Percentiles rank a stretch among this genome's conserved stretches.
phyloP scores from a whole-genome alignment of 2,329 filamentous ascomycete genomes.

The Orbilia quercus region DNA sequence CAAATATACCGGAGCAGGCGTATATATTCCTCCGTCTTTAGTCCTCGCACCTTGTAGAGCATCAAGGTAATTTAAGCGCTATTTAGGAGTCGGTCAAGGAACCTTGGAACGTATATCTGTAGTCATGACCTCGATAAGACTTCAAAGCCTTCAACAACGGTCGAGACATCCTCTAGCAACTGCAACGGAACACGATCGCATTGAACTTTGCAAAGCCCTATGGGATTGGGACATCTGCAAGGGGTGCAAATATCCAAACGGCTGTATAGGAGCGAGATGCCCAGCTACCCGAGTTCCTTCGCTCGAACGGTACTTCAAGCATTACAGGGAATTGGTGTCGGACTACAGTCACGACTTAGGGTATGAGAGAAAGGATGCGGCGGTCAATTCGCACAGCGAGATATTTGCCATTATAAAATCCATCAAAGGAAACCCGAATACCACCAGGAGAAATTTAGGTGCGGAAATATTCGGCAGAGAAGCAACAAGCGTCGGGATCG shows the following conservation, averaged over 20 bases:
- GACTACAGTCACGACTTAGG: slow-evolving; percentile 57
- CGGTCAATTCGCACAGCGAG: slow-evolving; percentile 58
- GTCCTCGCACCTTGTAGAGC: no score
- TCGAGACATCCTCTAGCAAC: slow-evolving; percentile 42
- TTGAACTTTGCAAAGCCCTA: slow-evolving; percentile 47
- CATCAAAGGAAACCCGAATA: slow-evolving; percentile 56
- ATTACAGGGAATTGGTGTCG: slow-evolving; percentile 56
- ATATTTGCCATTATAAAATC: slow-evolving; percentile 57
- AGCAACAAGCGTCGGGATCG: slow-evolving; percentile 13
- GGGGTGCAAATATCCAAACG: slow-evolving; percentile 38
- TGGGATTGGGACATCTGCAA: slow-evolving; percentile 58
- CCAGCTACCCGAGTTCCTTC: slow-evolving; percentile 54
- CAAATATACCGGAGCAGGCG: no score
- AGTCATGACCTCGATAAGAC: slow-evolving; percentile 7
- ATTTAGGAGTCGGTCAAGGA: no score
- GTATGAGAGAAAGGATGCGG: slow-evolving; percentile 39
- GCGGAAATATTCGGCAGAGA: slow-evolving; percentile 40
- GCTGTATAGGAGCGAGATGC: slow-evolving; percentile 44
- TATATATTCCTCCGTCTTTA: no score
- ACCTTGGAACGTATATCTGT: not conserved
- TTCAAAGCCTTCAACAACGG: slow-evolving; percentile 10
- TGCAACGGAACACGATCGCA: slow-evolving; percentile 54
- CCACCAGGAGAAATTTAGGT: slow-evolving; percentile 50
- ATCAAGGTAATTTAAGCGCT: no score
- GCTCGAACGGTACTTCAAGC: slow-evolving; percentile 58